Conservation (phyloP, 495 filamentous ascomycete species). For the Cudoniella acicularis region DNA sequence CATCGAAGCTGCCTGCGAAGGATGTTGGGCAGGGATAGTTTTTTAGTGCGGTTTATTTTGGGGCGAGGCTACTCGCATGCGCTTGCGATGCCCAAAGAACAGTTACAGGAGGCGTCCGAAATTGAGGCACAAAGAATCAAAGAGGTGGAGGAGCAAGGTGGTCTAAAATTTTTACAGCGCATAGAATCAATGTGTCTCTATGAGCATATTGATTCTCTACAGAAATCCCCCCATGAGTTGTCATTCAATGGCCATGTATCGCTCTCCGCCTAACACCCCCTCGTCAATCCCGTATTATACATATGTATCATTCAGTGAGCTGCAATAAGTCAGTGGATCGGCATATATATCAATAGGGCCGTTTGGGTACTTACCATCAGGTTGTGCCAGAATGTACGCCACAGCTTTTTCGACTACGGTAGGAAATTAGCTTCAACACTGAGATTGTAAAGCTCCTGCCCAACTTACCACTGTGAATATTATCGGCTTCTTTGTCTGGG, state of each 20-base stretch:
- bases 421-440: slow-evolving; percentile 20
- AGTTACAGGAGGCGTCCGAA: not conserved
- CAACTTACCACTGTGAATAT: slow-evolving; percentile 87
- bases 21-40: not conserved
- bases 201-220: slow-evolving; percentile 21
- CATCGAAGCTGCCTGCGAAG: not conserved
- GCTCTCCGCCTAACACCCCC: slow-evolving; percentile 3
- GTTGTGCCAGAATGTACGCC: slow-evolving; percentile 90
- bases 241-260: slow-evolving; percentile 17
- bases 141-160: slow-evolving; percentile 21
- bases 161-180: slow-evolving; percentile 28
- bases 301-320: slow-evolving; percentile 31
- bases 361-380: slow-evolving; percentile 55
- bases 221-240: slow-evolving; percentile 11
- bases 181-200: slow-evolving; percentile 26
- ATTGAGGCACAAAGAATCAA: not conserved
- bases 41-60: not conserved
- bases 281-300: slow-evolving; percentile 27
- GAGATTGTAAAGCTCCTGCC: not conserved
- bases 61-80: not conserved
- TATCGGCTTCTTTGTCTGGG: slow-evolving; percentile 97
- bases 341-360: not conserved
- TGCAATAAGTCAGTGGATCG: slow-evolving; percentile 20
- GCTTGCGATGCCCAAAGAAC: not conserved
- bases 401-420: slow-evolving; percentile 86